Evolutionary conservation across 2,329 filamentous ascomycete species (phyloP).

Genomic region (Exophiala bonariae): DNA sequence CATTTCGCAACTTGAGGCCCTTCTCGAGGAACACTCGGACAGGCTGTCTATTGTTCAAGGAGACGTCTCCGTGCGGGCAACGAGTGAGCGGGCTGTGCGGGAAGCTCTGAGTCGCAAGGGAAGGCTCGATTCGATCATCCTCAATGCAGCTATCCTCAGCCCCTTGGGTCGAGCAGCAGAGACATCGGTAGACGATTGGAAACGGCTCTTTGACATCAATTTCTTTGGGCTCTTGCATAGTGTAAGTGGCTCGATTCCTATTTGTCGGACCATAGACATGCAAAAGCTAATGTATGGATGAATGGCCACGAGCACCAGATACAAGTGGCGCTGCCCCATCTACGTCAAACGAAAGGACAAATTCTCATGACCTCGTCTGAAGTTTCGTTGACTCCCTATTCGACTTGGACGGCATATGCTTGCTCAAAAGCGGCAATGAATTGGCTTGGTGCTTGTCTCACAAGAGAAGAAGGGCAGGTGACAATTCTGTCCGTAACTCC

Average conservation of each 20-base stretch:
- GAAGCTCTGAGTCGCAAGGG: background rate
- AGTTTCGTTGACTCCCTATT: background rate
- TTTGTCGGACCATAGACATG: background rate
- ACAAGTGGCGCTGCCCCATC: background rate
- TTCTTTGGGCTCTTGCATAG: background rate
- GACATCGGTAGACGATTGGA: background rate
- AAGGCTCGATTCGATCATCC: slow-evolving; percentile 1
- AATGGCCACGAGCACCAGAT: background rate
- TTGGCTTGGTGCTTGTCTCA: slow-evolving; percentile 1
- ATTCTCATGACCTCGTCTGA: slow-evolving; percentile 6
- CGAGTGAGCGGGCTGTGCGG: background rate
- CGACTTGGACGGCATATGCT: slow-evolving; percentile 2
- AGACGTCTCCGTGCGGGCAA: background rate
- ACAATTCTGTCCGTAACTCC: background rate
- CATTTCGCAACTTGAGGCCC: background rate
- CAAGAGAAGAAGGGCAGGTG: slow-evolving; percentile 2
- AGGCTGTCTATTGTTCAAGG: background rate
- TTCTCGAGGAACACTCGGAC: background rate
- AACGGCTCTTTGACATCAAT: background rate
- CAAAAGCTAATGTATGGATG: background rate
- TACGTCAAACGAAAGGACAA: slow-evolving; percentile 1
- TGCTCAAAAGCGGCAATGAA: slow-evolving; percentile 6
- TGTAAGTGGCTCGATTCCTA: background rate
- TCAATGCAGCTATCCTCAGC: slow-evolving; percentile 1
- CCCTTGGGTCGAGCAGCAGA: background rate